These are phyloP conservation scores for Silene coronaria DNA, from an alignment of 179 eudicot species.

Conservation along the genomic window DNA sequence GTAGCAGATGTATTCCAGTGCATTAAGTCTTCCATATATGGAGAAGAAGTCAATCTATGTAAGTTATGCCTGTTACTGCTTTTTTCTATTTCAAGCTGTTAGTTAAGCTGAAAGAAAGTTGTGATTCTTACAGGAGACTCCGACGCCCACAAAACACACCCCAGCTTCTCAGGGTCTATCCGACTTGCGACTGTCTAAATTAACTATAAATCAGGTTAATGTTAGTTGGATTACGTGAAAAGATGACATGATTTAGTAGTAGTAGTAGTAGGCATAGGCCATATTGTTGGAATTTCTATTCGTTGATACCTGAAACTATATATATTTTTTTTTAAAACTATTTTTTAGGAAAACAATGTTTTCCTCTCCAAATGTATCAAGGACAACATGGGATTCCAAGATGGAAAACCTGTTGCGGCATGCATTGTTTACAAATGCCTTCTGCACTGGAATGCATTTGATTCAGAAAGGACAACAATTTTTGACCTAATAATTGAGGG, in stretches of 20 bases:
- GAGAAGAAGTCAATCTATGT: slow-evolving; percentile 68
- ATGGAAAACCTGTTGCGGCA: slow-evolving; percentile 92
- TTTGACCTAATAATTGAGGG: slow-evolving; percentile 85
- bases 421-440: slow-evolving; percentile 89
- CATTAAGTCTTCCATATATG: slow-evolving; percentile 46
- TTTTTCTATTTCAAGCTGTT: slow-evolving; percentile 10
- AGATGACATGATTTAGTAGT: not conserved
- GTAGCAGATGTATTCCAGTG: slow-evolving; percentile 59
- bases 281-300: not conserved
- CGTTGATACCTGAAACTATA: slow-evolving; percentile 16
- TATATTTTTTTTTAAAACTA: not conserved
- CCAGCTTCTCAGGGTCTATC: slow-evolving; percentile 61
- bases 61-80: slow-evolving; percentile 27
- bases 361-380: slow-evolving; percentile 80
- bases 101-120: slow-evolving; percentile 4
- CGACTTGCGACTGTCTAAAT: slow-evolving; percentile 71
- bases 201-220: slow-evolving; percentile 70
- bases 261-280: not conserved
- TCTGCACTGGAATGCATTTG: slow-evolving; percentile 92
- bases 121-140: slow-evolving; percentile 65
- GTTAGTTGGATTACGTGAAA: not conserved
- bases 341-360: slow-evolving; percentile 69
- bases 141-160: slow-evolving; percentile 64
- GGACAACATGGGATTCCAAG: slow-evolving; percentile 87
- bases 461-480: slow-evolving; percentile 88